Evolutionary conservation across 2,329 filamentous ascomycete genomes (phyloP), one percentile per base, ranked within the genome.

Genomic region (Fusarium mexicanum): DNA sequence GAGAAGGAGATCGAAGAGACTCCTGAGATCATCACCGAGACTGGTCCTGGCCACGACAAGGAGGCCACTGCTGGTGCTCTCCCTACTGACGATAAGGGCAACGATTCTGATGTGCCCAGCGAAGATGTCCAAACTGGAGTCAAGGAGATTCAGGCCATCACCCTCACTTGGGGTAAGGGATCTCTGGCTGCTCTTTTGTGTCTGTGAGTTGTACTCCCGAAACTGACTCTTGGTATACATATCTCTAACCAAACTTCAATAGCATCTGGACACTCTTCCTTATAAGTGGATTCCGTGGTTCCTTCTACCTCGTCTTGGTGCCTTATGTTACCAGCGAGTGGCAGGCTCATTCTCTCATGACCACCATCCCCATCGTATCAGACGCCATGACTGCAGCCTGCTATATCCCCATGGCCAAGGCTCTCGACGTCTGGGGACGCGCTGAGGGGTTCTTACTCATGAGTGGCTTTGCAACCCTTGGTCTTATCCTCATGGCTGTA

Each of bases 391-490:
- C 85, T 70, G 90, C 89, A 44, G 88, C 91, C 6, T 84, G 89
- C 41, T 91, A 91, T 76, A 88, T 91, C 8, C 89, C 90, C 5
- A 85, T 91, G 80, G 80, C 91, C 38, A 92, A 92, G 77, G 81
- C 91, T 17, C 84, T 91, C 53, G 88, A 92, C 79, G 82, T 92
- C 41, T 92, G 89, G 84, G 91, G 90, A 55, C 87, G 91, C 43
- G 86, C 90, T 18, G 86, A 91, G 74, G 90, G 89, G 16, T 90
- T 90, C 77, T 81, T 87, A 37, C 73, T 89, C 55, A 89, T 89
- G 81, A 84, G 88, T 3, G 63, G 81, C 31, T 83, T 88, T 31
- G 84, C 86, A 58, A 84, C 87, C 8, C 43, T 85, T 62, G 85
- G 83, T 22, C 84, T 91, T 51, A 85, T 91, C 43, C 85, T 93